These are phyloP conservation scores for Emericellopsis cladophorae DNA, from an alignment of 2,329 filamentous ascomycete species.

Conservation along the genomic window DNA sequence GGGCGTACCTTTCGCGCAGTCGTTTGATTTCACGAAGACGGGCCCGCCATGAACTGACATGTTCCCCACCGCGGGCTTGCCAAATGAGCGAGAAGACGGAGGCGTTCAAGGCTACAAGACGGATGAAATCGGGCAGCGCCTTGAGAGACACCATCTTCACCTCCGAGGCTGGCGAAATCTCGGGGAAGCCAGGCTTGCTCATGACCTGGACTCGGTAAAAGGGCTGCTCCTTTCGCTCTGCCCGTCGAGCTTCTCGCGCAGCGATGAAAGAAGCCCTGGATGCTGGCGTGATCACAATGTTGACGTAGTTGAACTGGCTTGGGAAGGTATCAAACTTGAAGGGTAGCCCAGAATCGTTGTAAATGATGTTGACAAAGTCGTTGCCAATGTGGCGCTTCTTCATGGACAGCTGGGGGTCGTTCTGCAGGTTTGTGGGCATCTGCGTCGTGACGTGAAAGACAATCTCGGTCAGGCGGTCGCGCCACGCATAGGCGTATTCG, in stretches of 20 bases:
- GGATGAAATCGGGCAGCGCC: constrained; percentile 73
- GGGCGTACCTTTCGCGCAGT: constrained; percentile 56
- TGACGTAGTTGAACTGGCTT: constrained; percentile 91
- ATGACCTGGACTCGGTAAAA: constrained; percentile 89
- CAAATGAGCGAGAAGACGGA: constrained; percentile 91
- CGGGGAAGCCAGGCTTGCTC: constrained; percentile 78
- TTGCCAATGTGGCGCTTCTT: constrained; percentile 97
- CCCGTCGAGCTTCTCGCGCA: constrained; percentile 28
- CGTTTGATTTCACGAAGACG: constrained; percentile 75
- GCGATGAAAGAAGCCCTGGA: constrained; percentile 67
- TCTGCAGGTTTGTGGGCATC: constrained; percentile 81
- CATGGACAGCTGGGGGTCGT: constrained; percentile 61
- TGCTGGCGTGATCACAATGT: constrained; percentile 88
- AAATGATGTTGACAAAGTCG: constrained; percentile 95
- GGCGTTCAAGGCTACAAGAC: constrained; percentile 81
- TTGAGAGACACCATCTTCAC: constrained; percentile 79
- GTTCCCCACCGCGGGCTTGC: constrained; percentile 64
- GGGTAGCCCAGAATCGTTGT: constrained; percentile 86
- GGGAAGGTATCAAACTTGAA: constrained; percentile 89
- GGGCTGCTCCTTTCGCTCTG: constrained; percentile 23
- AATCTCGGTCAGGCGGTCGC: constrained; percentile 86
- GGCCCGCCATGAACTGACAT: constrained; percentile 81
- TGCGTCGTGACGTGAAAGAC: constrained; percentile 94
- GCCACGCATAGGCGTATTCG: constrained; percentile 84
- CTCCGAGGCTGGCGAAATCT: constrained; percentile 79